Evolutionary conservation across 768 basidiomycete species (phyloP), one percentile per base, ranked within the genome.

Genomic region (Chlorophyllum brunneum): DNA sequence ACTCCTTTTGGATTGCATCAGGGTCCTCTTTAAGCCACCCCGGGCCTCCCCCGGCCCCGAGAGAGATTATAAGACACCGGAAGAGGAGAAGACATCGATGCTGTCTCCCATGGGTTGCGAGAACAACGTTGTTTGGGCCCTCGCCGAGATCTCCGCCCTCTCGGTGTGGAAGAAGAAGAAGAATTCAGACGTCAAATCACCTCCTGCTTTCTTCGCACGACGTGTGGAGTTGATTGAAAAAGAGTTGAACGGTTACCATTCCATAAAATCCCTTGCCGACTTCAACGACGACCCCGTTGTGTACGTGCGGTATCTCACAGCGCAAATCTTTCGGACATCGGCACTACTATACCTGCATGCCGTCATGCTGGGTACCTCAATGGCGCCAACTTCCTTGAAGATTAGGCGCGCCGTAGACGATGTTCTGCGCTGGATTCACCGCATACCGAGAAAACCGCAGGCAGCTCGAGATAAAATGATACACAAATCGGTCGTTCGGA

Each of bases 61-160:
- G n/a, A 31, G 23, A 16, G 8, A n/a, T n/a, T n/a, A n/a, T n/a
- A n/a, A n/a, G n/a, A n/a, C n/a, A n/a, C n/a, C n/a, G 20, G 40
- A 41, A 20, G 40, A 43, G n/a, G 31, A 41, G 36, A 70, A 76
- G 61, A 74, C 80, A 52, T 82, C 81, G 16, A 92, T 92, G 90
- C 73, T 89, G 69, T 73, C 77, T 38, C 78, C 88, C 5, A 92
- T 93, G 88, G 90, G 90, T 16, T 91, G 90, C 72, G 85, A 87
- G 60, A 89, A 90, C 67, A 70, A 74, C 54, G 81, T 88, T 48
- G 81, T 92, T 44, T 84, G 86, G 74, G 88, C 86, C 22, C 74
- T 92, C 38, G 86, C 91, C 3, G 82, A 90, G 69, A 86, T 80
- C 29, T 81, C 85, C 9, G 69, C 67, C 16, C 76, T 93, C 13